A percentile compares a stretch with the other conserved stretches of the same genome.
These are phyloP conservation scores for Torulaspora gathmanii DNA, from an alignment of 805 yeast genomes.

Conservation along the genomic window DNA sequence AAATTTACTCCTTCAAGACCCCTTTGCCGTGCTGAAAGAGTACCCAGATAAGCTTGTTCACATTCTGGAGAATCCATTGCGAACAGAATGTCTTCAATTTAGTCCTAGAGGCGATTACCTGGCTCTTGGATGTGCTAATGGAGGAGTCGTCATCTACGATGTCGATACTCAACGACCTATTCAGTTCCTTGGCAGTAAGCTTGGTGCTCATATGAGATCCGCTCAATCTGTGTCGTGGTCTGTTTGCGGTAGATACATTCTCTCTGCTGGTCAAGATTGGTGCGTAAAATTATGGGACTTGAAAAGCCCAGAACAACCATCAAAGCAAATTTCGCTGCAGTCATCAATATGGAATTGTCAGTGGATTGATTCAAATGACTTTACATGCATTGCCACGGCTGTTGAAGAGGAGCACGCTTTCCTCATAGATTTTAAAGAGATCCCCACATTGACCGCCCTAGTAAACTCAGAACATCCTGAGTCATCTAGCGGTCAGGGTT, in stretches of 20 bases:
- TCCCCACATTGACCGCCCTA: constrained; percentile 4
- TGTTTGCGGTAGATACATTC: constrained; percentile 57
- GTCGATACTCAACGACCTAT: constrained; percentile 49
- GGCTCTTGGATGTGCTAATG: constrained; percentile 75
- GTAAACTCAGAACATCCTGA: background rate
- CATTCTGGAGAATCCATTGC: constrained; percentile 57
- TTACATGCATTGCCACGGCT: constrained; percentile 55
- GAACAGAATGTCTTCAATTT: constrained; percentile 62
- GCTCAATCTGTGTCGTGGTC: constrained; percentile 79
- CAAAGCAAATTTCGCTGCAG: constrained; percentile 48
- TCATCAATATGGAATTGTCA: constrained; percentile 64
- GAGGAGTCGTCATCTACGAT: constrained; percentile 69
- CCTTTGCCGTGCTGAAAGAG: constrained; percentile 86
- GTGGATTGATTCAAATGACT: constrained; percentile 20
- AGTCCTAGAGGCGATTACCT: constrained; percentile 77
- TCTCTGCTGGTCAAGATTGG: constrained; percentile 81
- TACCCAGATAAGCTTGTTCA: constrained; percentile 80
- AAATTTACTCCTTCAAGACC: constrained; percentile 79
- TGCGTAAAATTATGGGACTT: constrained; percentile 77
- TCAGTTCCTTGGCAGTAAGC: constrained; percentile 40
- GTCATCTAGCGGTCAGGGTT: constrained; percentile 17
- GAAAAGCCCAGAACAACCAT: constrained; percentile 37
- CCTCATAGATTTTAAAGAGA: constrained; percentile 21
- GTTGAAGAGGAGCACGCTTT: constrained; percentile 54
- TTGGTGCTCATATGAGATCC: constrained; percentile 65